Percentiles rank a stretch among this genome's conserved stretches.
phyloP scores from a whole-genome alignment of 2,329 filamentous ascomycete species.

The Sclerotiophoma versabilis region DNA sequence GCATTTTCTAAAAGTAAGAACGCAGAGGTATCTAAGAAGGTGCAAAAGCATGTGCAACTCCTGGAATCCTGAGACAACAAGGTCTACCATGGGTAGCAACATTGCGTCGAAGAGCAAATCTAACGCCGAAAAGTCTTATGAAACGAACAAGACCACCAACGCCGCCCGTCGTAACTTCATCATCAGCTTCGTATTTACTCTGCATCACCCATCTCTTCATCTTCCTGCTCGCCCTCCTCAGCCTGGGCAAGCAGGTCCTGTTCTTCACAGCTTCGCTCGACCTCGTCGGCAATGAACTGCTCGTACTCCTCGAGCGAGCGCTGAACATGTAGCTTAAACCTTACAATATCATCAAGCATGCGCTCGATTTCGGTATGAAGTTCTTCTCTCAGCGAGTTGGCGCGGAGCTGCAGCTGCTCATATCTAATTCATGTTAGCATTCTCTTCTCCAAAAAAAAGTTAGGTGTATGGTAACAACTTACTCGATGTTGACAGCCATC shows the following conservation, averaged over 20 bases:
- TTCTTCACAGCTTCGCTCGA: constrained; percentile 70
- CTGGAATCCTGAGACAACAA: background rate
- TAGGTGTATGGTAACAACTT: constrained; percentile 49
- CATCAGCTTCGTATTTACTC: background rate
- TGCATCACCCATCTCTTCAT: constrained; percentile 23
- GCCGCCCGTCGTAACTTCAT: constrained; percentile 5
- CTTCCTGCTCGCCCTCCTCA: constrained; percentile 41
- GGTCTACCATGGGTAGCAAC: constrained; percentile 7
- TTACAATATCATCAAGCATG: constrained; percentile 96
- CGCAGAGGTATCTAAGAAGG: constrained; percentile 17
- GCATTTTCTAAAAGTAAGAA: constrained; percentile 4
- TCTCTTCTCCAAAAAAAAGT: background rate
- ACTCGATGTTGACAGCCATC: constrained; percentile 97
- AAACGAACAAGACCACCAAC: too few relatives aligned
- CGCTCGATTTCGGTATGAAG: constrained; percentile 96
- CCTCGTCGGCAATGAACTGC: constrained; percentile 88
- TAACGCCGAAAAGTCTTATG: too few relatives aligned
- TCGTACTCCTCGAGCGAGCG: constrained; percentile 93
- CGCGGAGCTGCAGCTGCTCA: constrained; percentile 86
- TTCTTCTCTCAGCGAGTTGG: constrained; percentile 87
- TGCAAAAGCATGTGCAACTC: background rate
- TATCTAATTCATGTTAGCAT: constrained; percentile 63
- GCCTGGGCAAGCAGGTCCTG: constrained; percentile 48
- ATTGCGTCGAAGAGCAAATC: background rate
- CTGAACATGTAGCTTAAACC: constrained; percentile 98